phyloP scores from a whole-genome alignment of 2,329 filamentous ascomycete genomes.

The Pseudogymnoascus pannorum region DNA sequence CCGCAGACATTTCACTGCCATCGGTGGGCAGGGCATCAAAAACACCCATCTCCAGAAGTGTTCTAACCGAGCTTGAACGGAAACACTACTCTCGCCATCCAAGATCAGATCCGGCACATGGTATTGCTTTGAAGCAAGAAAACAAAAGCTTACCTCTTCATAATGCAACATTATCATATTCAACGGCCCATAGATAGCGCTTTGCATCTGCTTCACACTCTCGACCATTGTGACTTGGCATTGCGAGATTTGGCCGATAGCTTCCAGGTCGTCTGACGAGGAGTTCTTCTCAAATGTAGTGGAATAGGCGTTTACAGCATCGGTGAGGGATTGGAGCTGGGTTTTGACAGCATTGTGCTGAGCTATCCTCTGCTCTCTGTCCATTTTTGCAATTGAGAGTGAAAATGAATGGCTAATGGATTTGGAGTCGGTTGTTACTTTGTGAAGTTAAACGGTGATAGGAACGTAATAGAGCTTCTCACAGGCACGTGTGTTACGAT shows the following conservation, averaged over 20 bases:
- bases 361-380: conserved; percentile 1
- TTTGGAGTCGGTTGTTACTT: background rate
- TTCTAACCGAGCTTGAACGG: conserved; percentile 14
- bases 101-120: background rate
- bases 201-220: conserved; percentile 16
- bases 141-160: conserved; percentile 18
- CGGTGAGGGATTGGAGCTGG: background rate
- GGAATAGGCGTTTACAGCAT: conserved; percentile 5
- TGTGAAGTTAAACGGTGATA: background rate
- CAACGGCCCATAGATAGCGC: conserved; percentile 18
- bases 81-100: conserved; percentile 10
- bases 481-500: background rate
- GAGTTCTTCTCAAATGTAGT: conserved; percentile 3
- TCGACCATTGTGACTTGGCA: conserved; percentile 9
- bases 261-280: background rate
- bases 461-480: background rate
- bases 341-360: conserved; percentile 8
- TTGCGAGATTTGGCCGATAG: background rate
- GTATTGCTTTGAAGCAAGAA: background rate
- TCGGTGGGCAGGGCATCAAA: conserved; percentile 20
- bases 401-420: background rate
- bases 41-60: conserved; percentile 22
- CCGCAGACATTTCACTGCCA: conserved; percentile 16
- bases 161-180: conserved; percentile 19
- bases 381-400: background rate